Conservation (phyloP, 2,329 filamentous ascomycete species). For the Fusarium sp. region DNA sequence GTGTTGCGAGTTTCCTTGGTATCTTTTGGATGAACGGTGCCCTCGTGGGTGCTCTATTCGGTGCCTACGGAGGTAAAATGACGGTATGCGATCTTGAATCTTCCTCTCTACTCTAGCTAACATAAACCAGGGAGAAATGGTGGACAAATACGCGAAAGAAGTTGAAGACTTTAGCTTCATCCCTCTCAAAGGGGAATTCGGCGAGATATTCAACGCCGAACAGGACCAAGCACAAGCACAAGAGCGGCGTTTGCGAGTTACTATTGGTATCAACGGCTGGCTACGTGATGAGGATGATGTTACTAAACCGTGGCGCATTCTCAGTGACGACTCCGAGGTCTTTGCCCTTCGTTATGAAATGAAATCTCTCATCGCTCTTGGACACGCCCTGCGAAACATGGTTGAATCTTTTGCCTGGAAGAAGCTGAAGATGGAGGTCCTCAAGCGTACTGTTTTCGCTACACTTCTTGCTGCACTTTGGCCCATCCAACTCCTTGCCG, state of each 20-base stretch:
- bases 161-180: conserved; percentile 86
- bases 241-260: conserved; percentile 75
- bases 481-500: conserved; percentile 74
- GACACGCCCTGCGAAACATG: conserved; percentile 77
- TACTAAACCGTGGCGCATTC: conserved; percentile 80
- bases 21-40: conserved; percentile 88
- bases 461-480: conserved; percentile 76
- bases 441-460: conserved; percentile 77
- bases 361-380: conserved; percentile 79
- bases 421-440: conserved; percentile 78
- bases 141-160: conserved; percentile 88
- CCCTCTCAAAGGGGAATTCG: conserved; percentile 69
- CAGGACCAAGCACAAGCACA: conserved; percentile 43
- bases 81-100: conserved; percentile 54
- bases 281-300: conserved; percentile 80
- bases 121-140: conserved; percentile 73
- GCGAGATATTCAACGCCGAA: conserved; percentile 41
- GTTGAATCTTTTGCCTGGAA: conserved; percentile 81
- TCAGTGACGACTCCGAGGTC: conserved; percentile 78
- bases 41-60: conserved; percentile 87
- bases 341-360: conserved; percentile 90
- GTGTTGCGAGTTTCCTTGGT: conserved; percentile 86
- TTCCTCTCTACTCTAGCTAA: conserved; percentile 21
- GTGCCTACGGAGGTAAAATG: conserved; percentile 86
- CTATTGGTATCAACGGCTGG: conserved; percentile 91